These are phyloP conservation scores for Erysimum pusillum DNA, from an alignment of 441 rosid species.

Conservation along the genomic window DNA sequence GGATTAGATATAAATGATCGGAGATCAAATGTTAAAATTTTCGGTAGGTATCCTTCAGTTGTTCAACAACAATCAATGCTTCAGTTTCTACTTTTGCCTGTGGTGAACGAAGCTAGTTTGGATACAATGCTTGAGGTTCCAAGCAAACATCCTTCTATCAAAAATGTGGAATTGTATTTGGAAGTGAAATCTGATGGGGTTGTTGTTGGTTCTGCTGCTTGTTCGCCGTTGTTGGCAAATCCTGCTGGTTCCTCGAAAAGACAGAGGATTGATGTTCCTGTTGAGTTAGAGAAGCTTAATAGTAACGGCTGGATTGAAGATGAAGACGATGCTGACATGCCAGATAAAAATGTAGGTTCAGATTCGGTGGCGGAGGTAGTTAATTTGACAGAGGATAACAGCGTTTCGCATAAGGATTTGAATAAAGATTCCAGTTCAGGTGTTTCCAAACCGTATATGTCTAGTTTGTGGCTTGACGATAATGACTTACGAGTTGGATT, in stretches of 20 bases:
- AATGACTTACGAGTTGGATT: neutral
- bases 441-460: neutral
- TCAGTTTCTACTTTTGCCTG: too few species aligned
- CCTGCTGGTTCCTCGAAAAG: neutral
- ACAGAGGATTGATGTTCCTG: neutral
- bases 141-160: neutral
- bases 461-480: constrained; percentile 33
- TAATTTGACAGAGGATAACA: neutral
- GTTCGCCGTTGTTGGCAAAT: neutral
- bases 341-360: neutral
- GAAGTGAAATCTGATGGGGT: neutral
- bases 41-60: neutral
- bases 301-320: constrained; percentile 15
- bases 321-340: constrained; percentile 8
- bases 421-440: neutral
- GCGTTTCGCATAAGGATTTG: neutral
- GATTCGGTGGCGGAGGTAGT: neutral
- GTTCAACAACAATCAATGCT: neutral
- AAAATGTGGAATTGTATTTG: neutral
- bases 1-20: neutral
- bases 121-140: constrained; percentile 2
- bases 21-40: neutral
- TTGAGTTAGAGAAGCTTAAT: neutral
- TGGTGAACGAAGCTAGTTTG: neutral
- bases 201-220: neutral